Evolutionary conservation across 495 filamentous ascomycete genomes (phyloP).

Genomic region (Darksidea phi): DNA sequence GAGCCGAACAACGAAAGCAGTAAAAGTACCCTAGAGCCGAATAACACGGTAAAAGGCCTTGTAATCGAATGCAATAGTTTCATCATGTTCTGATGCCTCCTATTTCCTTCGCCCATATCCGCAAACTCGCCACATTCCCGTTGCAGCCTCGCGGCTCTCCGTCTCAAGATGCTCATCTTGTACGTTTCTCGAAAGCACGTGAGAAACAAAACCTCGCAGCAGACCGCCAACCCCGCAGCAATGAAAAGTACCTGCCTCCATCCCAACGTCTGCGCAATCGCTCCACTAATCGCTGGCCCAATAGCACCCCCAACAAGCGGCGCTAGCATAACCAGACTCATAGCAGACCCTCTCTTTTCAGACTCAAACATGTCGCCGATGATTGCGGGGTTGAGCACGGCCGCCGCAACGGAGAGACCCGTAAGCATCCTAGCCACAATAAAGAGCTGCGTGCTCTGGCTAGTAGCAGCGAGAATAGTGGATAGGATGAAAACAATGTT

Average conservation of each 20-base stretch:
- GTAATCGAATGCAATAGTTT: constrained; percentile 45
- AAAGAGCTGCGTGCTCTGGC: constrained; percentile 45
- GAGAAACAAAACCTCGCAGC: constrained; percentile 32
- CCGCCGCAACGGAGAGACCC: constrained; percentile 53
- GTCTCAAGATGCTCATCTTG: constrained; percentile 22
- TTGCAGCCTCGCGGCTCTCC: neutral
- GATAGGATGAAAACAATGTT: constrained; percentile 54
- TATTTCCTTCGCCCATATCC: neutral
- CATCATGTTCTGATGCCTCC: constrained; percentile 4
- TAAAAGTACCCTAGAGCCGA: constrained; percentile 51
- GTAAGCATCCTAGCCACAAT: constrained; percentile 53
- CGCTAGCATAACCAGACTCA: constrained; percentile 59
- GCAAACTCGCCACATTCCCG: neutral
- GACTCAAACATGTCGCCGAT: constrained; percentile 58
- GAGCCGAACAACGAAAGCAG: constrained; percentile 52
- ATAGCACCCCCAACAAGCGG: constrained; percentile 52
- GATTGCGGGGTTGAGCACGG: constrained; percentile 58
- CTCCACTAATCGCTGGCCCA: constrained; percentile 22
- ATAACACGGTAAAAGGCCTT: constrained; percentile 51
- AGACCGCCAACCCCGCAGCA: constrained; percentile 18
- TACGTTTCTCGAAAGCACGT: constrained; percentile 37
- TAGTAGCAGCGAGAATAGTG: constrained; percentile 48
- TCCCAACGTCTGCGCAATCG: constrained; percentile 23
- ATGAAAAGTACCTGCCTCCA: constrained; percentile 28
- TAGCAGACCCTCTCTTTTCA: constrained; percentile 53